Conservation (phyloP, 495 filamentous ascomycete species). For the Xylaria scruposa region DNA sequence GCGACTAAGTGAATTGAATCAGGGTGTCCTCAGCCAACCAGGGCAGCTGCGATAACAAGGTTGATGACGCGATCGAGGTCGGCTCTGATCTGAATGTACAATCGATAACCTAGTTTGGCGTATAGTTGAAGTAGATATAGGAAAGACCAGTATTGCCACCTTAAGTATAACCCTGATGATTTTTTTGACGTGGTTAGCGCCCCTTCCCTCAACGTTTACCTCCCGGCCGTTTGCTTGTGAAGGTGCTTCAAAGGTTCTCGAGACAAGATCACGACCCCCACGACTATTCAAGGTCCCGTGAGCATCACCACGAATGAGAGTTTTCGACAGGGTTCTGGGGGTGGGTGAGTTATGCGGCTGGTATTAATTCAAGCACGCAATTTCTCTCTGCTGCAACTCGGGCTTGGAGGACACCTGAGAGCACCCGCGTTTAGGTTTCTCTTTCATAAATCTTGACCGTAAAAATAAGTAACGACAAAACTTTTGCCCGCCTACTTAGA, state of each 20-base stretch:
- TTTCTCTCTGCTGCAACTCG: conserved; percentile 29
- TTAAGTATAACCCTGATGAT: conserved; percentile 6
- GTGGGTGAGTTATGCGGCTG: conserved; percentile 23
- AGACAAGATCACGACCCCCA: conserved; percentile 31
- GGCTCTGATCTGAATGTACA: not conserved
- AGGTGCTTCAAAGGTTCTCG: not conserved
- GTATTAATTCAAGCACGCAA: conserved; percentile 36
- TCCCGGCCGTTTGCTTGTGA: not conserved
- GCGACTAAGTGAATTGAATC: not conserved
- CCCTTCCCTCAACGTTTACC: not conserved
- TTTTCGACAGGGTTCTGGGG: not conserved
- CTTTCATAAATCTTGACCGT: not conserved
- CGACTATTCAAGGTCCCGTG: conserved; percentile 36
- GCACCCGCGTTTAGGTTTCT: conserved; percentile 20
- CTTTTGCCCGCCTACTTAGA: not conserved
- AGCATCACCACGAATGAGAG: conserved; percentile 35
- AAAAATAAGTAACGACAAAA: conserved; percentile 17
- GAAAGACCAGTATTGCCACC: not conserved
- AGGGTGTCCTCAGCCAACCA: conserved; percentile 16
- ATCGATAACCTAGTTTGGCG: not conserved
- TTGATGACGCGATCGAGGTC: not conserved
- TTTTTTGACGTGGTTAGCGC: not conserved
- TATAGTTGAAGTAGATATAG: conserved; percentile 4
- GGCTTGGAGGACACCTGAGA: conserved; percentile 17
- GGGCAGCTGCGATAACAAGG: not conserved